phyloP scores from a whole-genome alignment of 495 filamentous ascomycete species.

The Aspergillus sparsus region DNA sequence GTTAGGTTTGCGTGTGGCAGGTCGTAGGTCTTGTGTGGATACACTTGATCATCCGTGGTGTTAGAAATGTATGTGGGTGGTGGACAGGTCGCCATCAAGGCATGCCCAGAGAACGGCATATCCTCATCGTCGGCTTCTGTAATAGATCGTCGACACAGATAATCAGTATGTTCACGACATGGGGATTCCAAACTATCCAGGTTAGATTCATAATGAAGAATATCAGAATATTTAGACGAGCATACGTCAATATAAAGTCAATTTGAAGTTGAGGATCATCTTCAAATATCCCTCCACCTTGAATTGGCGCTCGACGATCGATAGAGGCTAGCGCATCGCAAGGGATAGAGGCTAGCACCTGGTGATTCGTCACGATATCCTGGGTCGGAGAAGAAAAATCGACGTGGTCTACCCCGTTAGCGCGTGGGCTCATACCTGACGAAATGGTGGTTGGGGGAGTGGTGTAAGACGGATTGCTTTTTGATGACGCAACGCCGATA shows the following conservation, averaged over 20 bases:
- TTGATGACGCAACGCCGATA: constrained; percentile 28
- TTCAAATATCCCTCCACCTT: constrained; percentile 65
- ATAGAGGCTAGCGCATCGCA: constrained; percentile 36
- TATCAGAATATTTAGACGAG: constrained; percentile 24
- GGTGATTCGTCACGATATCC: constrained; percentile 35
- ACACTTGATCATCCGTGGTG: constrained; percentile 42
- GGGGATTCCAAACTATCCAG: constrained; percentile 73
- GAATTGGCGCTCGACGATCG: constrained; percentile 39
- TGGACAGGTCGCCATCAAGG: constrained; percentile 86
- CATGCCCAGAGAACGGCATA: constrained; percentile 70
- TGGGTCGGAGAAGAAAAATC: constrained; percentile 38
- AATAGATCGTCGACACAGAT: constrained; percentile 49
- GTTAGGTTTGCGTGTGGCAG: constrained; percentile 71
- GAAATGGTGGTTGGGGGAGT: constrained; percentile 45
- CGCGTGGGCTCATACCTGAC: constrained; percentile 37
- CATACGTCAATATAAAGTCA: constrained; percentile 96
- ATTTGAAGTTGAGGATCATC: constrained; percentile 76
- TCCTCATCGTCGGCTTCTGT: constrained; percentile 53
- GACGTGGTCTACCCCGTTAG: constrained; percentile 38
- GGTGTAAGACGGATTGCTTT: constrained; percentile 29
- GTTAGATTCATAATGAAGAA: constrained; percentile 20
- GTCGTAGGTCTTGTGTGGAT: constrained; percentile 46
- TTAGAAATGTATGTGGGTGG: constrained; percentile 55
- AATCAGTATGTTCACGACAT: constrained; percentile 93
- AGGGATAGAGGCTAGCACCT: constrained; percentile 31